Evolutionary conservation across 2,329 filamentous ascomycete species (phyloP).

Genomic region (Colletotrichum gloeosporioides): DNA sequence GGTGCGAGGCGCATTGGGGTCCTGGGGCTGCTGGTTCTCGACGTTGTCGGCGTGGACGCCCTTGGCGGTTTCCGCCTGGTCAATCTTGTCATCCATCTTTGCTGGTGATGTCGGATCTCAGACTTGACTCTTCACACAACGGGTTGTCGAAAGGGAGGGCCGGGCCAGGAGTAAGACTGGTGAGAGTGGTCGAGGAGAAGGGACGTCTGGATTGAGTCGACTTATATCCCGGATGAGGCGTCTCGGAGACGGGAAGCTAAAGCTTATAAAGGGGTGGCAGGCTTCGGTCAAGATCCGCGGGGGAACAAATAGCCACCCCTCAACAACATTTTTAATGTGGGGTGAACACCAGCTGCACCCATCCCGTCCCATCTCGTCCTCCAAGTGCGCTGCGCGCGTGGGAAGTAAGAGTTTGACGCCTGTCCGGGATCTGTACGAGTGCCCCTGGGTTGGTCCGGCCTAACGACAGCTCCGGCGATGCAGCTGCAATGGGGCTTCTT

Average conservation of each 20-base stretch:
- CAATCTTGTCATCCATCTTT: conserved; percentile 17
- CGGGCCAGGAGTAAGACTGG: neutral
- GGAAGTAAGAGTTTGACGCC: neutral
- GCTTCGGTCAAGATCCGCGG: conserved; percentile 18
- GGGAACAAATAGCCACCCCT: conserved; percentile 10
- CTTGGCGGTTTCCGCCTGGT: neutral
- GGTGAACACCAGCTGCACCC: neutral
- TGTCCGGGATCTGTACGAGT: neutral
- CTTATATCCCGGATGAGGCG: neutral
- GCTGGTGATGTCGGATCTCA: conserved; percentile 3
- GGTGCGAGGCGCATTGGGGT: conserved; percentile 6
- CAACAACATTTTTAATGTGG: conserved; percentile 11
- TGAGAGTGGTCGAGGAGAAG: neutral
- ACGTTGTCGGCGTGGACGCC: conserved; percentile 1
- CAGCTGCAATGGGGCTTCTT: conserved; percentile 15
- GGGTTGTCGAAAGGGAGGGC: neutral
- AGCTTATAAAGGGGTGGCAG: conserved; percentile 1
- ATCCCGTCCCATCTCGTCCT: neutral
- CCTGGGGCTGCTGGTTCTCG: neutral
- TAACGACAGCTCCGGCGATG: neutral
- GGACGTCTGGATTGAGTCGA: conserved; percentile 12
- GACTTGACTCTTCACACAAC: conserved; percentile 1
- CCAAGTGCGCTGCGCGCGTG: neutral
- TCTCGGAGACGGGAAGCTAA: neutral
- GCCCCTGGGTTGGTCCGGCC: neutral